phyloP scores from a whole-genome alignment of 768 basidiomycete genomes.

The Serendipita indica region DNA sequence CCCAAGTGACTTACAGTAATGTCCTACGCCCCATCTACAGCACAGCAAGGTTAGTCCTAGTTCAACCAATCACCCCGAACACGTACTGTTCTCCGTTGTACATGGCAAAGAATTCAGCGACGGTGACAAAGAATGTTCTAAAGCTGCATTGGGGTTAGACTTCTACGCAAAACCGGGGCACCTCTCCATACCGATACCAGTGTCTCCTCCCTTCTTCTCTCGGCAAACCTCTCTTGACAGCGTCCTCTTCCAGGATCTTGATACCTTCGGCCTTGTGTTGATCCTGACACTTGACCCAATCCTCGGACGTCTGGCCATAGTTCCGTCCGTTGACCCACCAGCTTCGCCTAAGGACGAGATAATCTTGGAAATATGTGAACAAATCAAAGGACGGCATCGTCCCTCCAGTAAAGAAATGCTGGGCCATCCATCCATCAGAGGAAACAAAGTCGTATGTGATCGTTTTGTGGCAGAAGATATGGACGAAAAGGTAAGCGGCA shows the following conservation, averaged over 20 bases:
- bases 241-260: constrained; percentile 34
- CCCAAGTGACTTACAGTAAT: constrained; percentile 23
- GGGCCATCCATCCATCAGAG: constrained; percentile 59
- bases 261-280: constrained; percentile 31
- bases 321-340: constrained; percentile 51
- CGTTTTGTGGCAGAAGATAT: constrained; percentile 51
- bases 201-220: constrained; percentile 40
- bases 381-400: constrained; percentile 58
- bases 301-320: constrained; percentile 48
- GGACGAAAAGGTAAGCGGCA: constrained; percentile 46
- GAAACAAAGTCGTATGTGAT: constrained; percentile 58
- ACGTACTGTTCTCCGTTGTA: constrained; percentile 47
- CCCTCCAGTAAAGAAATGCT: constrained; percentile 61
- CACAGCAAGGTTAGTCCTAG: not conserved
- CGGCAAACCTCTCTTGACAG: constrained; percentile 30
- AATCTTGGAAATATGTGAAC: constrained; percentile 51
- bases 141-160: constrained; percentile 27
- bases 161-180: not conserved
- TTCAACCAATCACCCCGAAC: constrained; percentile 11
- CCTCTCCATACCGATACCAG: constrained; percentile 36
- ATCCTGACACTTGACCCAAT: constrained; percentile 50
- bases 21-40: constrained; percentile 41
- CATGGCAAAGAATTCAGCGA: constrained; percentile 51
- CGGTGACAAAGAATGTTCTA: constrained; percentile 58
- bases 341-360: constrained; percentile 41